Percentiles rank a stretch among this genome's conserved stretches.
These are phyloP conservation scores for Primulina eburnea DNA, from an alignment of 257 asterid genomes.

Conservation along the genomic window DNA sequence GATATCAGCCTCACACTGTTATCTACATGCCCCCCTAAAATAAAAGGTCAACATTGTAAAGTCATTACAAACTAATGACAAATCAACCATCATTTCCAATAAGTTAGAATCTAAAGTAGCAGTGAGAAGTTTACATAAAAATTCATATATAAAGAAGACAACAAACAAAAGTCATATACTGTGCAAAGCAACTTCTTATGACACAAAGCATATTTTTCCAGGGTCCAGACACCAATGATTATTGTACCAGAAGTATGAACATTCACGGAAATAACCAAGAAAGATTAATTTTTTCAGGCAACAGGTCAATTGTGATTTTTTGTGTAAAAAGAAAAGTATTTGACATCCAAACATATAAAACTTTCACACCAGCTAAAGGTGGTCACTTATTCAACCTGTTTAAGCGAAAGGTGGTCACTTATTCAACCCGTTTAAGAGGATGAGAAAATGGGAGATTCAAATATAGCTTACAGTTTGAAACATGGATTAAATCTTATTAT, in stretches of 20 bases:
- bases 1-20: slow-evolving; percentile 85
- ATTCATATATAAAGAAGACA: background rate
- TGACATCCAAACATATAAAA: no score
- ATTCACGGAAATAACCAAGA: background rate
- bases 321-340: background rate
- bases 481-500: background rate
- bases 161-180: background rate
- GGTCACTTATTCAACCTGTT: background rate
- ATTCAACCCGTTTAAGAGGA: no score
- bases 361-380: background rate
- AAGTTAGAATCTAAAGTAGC: slow-evolving; percentile 15
- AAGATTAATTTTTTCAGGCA: background rate
- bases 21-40: slow-evolving; percentile 91
- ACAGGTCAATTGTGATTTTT: slow-evolving; percentile 3
- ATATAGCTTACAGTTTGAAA: background rate
- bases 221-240: background rate
- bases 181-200: background rate
- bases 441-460: no score
- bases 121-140: slow-evolving; percentile 11
- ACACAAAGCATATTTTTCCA: background rate
- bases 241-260: background rate
- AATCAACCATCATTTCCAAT: slow-evolving; percentile 5
- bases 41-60: slow-evolving; percentile 19
- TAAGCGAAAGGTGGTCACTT: no score
- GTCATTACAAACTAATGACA: slow-evolving; percentile 22